A percentile compares a stretch with the other conserved stretches of the same genome.
Conservation (phyloP, 805 yeast species). For the Nakazawaea pomicola region DNA sequence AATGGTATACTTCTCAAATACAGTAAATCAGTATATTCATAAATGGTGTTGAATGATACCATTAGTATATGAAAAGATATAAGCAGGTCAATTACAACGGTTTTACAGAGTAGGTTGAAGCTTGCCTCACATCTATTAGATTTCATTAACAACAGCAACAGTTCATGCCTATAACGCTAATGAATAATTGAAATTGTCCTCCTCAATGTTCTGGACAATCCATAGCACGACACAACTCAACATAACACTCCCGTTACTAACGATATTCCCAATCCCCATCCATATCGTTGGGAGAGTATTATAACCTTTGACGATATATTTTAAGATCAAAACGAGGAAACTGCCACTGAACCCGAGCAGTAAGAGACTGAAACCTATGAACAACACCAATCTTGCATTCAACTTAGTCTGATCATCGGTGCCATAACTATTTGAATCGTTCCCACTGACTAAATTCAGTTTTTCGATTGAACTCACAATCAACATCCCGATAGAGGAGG, state of each 20-base stretch:
- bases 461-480: slow-evolving; percentile 73
- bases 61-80: too few relatives aligned
- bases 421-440: slow-evolving; percentile 28
- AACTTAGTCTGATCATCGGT: slow-evolving; percentile 56
- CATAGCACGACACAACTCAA: slow-evolving; percentile 85
- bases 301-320: slow-evolving; percentile 75
- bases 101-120: too few relatives aligned
- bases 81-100: too few relatives aligned
- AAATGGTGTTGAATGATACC: too few relatives aligned
- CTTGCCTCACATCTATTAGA: too few relatives aligned
- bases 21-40: too few relatives aligned
- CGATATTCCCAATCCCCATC: slow-evolving; percentile 89
- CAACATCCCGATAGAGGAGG: slow-evolving; percentile 86
- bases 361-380: slow-evolving; percentile 85
- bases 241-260: slow-evolving; percentile 75
- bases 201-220: slow-evolving; percentile 94
- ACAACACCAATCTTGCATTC: slow-evolving; percentile 89
- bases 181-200: slow-evolving; percentile 83
- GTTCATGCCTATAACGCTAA: slow-evolving; percentile 66
- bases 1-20: too few relatives aligned
- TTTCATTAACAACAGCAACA: too few relatives aligned
- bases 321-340: slow-evolving; percentile 79
- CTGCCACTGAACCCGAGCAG: slow-evolving; percentile 96
- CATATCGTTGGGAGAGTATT: slow-evolving; percentile 79
- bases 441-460: slow-evolving; percentile 44